Percentiles rank a stretch among this genome's conserved stretches.
phyloP scores from a whole-genome alignment of 1,284 basidiomycete genomes.

The Ganoderma resinaceum region DNA sequence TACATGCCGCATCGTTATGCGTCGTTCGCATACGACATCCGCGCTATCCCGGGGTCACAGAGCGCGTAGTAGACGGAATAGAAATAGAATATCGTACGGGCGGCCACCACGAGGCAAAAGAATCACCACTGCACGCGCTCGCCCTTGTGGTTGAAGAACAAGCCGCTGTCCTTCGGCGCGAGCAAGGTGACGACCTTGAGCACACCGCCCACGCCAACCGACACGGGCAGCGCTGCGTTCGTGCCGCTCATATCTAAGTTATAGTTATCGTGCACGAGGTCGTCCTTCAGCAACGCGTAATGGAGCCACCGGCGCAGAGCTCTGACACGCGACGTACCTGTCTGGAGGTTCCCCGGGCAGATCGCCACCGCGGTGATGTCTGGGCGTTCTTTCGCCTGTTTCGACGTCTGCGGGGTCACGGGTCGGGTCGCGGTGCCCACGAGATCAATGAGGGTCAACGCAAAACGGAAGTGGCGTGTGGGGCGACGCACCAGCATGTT shows the following conservation, averaged over 20 bases:
- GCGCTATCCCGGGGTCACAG: too few species aligned
- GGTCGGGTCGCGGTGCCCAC: too few species aligned
- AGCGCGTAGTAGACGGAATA: too few species aligned
- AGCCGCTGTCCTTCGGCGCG: slow-evolving; percentile 7
- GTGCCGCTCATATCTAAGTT: slow-evolving; percentile 11
- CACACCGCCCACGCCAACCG: slow-evolving; percentile 8
- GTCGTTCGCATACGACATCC: too few species aligned
- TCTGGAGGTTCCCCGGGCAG: slow-evolving; percentile 10
- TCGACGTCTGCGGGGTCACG: slow-evolving; percentile 37
- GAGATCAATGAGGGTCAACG: too few species aligned
- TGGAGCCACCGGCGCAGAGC: too few species aligned
- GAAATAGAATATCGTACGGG: too few species aligned
- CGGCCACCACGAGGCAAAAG: too few species aligned
- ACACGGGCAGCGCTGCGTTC: not conserved
- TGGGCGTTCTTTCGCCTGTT: slow-evolving; percentile 23
- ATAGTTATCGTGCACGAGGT: too few species aligned
- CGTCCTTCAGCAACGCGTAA: too few species aligned
- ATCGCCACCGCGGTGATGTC: slow-evolving; percentile 6
- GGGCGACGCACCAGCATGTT: slow-evolving; percentile 40
- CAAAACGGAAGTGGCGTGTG: too few species aligned
- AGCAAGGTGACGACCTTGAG: slow-evolving; percentile 8
- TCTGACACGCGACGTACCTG: not conserved
- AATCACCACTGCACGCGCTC: slow-evolving; percentile 9
- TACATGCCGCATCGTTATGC: too few species aligned
- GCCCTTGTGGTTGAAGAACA: slow-evolving; percentile 11